Percentiles rank a stretch among this genome's conserved stretches.
Evolutionary conservation across 495 filamentous ascomycete genomes (phyloP).

Genomic region (Hypoxylon cercidicola): DNA sequence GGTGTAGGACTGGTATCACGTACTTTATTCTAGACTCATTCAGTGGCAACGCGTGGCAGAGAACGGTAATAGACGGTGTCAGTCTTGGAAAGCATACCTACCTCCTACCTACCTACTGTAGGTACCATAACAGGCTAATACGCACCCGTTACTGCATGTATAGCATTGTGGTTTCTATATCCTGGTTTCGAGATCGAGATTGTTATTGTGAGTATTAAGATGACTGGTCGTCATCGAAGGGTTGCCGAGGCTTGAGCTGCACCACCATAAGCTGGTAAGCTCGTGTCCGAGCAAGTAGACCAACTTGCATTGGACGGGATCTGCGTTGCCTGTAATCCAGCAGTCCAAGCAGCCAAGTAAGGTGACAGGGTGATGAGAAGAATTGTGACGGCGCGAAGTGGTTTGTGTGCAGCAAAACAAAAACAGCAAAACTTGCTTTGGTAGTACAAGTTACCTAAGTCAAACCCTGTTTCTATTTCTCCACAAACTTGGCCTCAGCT

Average conservation of each 20-base stretch:
- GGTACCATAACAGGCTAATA: not conserved
- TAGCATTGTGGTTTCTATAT: conserved; percentile 4
- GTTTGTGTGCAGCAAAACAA: conserved; percentile 4
- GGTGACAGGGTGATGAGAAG: conserved; percentile 14
- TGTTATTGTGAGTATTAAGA: conserved; percentile 5
- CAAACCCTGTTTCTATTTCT: conserved; percentile 1
- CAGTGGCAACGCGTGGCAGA: conserved; percentile 11
- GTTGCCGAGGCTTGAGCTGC: conserved; percentile 29
- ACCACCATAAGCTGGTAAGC: conserved; percentile 26
- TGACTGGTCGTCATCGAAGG: conserved; percentile 21
- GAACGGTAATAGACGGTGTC: not conserved
- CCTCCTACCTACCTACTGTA: too few species aligned
- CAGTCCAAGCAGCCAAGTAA: conserved; percentile 37
- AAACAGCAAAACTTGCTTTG: conserved; percentile 38
- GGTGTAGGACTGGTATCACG: conserved; percentile 15
- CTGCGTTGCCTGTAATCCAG: conserved; percentile 34
- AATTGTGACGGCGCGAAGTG: conserved; percentile 23
- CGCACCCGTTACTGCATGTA: not conserved
- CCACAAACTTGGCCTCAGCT: conserved; percentile 17
- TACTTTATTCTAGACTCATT: conserved; percentile 15
- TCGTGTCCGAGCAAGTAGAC: conserved; percentile 31
- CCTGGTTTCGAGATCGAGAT: conserved; percentile 34
- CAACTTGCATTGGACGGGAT: conserved; percentile 33
- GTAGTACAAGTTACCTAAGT: not conserved
- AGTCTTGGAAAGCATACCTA: not conserved